These are phyloP conservation scores for Vaccinium corymbosum DNA, from an alignment of 148 eudicot species.

Conservation along the genomic window DNA sequence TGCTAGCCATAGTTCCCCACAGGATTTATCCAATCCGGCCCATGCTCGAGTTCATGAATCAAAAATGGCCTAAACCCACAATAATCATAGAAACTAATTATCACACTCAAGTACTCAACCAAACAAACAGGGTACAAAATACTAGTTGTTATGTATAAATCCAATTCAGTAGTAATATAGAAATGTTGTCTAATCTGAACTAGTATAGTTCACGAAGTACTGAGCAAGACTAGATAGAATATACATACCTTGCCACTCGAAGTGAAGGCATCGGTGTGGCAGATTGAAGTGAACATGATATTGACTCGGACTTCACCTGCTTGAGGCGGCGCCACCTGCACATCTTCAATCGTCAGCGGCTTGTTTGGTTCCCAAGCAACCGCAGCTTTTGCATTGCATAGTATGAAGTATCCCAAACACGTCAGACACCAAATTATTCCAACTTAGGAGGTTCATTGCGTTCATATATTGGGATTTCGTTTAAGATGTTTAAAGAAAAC, in stretches of 20 bases:
- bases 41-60: background rate
- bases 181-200: background rate
- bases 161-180: no score
- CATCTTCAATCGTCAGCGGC: conserved; percentile 79
- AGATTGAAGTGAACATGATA: conserved; percentile 81
- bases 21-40: no score
- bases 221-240: background rate
- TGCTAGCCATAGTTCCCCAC: background rate
- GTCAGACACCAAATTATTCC: background rate
- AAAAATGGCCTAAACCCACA: background rate
- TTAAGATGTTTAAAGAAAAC: no score
- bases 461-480: no score
- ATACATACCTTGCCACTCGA: conserved; percentile 87
- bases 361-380: conserved; percentile 97
- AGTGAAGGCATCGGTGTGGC: conserved; percentile 96
- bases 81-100: background rate
- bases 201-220: background rate
- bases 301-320: conserved; percentile 87
- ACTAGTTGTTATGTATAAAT: background rate
- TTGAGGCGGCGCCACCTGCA: conserved; percentile 91
- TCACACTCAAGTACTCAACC: background rate
- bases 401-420: background rate
- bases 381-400: conserved; percentile 48
- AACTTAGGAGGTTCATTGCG: no score
- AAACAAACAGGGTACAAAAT: background rate